phyloP scores from a whole-genome alignment of 2,329 filamentous ascomycete genomes.

The Fusarium sp. region DNA sequence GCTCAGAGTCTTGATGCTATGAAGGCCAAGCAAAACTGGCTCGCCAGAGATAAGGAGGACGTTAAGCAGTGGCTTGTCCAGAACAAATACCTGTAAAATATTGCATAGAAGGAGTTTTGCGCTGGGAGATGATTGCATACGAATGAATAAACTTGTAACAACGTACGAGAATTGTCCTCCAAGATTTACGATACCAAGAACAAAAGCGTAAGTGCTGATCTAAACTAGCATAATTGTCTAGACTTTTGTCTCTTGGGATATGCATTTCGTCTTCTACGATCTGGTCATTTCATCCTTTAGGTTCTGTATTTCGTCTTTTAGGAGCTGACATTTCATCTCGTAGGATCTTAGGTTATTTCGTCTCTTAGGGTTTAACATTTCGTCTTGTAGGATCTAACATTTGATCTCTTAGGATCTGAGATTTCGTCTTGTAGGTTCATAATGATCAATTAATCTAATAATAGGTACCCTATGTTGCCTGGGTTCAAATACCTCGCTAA shows the following conservation, averaged over 20 bases:
- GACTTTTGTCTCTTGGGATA: no score
- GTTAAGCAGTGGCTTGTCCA: slow-evolving; percentile 67
- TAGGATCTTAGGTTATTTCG: no score
- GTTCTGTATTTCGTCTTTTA: no score
- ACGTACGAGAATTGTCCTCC: neutral
- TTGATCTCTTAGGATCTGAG: no score
- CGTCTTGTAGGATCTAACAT: no score
- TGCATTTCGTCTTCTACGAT: no score
- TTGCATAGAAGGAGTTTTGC: neutral
- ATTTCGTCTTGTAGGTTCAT: neutral
- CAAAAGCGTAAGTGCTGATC: neutral
- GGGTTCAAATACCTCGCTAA: neutral
- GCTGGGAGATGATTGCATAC: neutral
- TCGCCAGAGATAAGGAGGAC: slow-evolving; percentile 71
- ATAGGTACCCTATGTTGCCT: neutral
- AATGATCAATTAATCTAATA: neutral
- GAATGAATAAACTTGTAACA: slow-evolving; percentile 5
- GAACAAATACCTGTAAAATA: slow-evolving; percentile 45
- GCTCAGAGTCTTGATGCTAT: slow-evolving; percentile 91
- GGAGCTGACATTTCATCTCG: no score
- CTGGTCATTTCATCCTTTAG: no score
- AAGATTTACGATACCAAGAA: neutral
- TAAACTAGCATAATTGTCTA: neutral
- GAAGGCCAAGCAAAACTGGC: slow-evolving; percentile 77
- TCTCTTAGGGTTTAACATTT: no score